These are phyloP conservation scores for Aspergillus conjunctus DNA, from an alignment of 495 filamentous ascomycete genomes.

Conservation along the genomic window DNA sequence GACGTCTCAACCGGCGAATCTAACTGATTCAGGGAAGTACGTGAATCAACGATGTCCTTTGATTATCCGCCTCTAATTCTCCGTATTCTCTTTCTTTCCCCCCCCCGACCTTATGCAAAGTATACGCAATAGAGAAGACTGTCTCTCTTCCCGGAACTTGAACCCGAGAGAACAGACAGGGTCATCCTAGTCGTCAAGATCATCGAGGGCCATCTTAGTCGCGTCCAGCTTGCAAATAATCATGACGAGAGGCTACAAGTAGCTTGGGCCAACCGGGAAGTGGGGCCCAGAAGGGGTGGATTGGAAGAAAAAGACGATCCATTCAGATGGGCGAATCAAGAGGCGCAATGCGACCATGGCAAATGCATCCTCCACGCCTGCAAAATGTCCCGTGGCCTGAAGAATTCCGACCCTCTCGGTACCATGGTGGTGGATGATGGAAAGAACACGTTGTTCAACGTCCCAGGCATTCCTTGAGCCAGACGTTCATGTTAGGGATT, in stretches of 20 bases:
- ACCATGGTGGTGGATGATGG: slow-evolving; percentile 11
- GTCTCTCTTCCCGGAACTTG: too few species aligned
- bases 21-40: too few species aligned
- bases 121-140: too few species aligned
- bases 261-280: slow-evolving; percentile 30
- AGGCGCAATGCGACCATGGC: slow-evolving; percentile 11
- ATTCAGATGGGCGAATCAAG: slow-evolving; percentile 12
- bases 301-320: slow-evolving; percentile 17
- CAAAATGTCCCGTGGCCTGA: slow-evolving; percentile 26
- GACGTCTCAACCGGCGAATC: too few species aligned
- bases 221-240: neutral
- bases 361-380: slow-evolving; percentile 20
- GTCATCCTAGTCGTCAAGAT: neutral
- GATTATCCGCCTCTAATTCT: too few species aligned
- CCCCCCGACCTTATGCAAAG: too few species aligned
- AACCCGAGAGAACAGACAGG: too few species aligned
- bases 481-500: slow-evolving; percentile 15
- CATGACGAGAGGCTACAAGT: neutral
- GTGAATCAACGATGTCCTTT: too few species aligned
- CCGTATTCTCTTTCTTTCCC: too few species aligned
- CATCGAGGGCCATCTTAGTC: neutral
- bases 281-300: slow-evolving; percentile 22
- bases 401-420: slow-evolving; percentile 20
- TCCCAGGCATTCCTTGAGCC: slow-evolving; percentile 8
- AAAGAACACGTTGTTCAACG: slow-evolving; percentile 19